Percentiles rank a stretch among this genome's conserved stretches.
These are phyloP conservation scores for Entomortierella lignicola DNA, from an alignment of 192 early-diverging fungal species.

Conservation along the genomic window DNA sequence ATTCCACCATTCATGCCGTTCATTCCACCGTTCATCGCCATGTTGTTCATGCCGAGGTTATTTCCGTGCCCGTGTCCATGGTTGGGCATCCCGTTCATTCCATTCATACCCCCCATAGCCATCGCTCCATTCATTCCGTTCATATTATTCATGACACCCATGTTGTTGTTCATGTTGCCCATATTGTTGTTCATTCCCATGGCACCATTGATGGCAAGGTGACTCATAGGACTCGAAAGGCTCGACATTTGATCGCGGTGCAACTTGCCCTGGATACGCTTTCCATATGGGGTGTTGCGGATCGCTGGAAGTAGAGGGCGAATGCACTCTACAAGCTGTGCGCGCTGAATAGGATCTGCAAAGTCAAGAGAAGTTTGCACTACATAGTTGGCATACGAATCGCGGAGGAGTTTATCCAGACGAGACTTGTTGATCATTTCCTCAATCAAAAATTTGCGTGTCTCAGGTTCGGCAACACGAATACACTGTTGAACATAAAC, in stretches of 20 bases:
- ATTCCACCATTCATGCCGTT: slow-evolving; percentile 19
- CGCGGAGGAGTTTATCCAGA: slow-evolving; percentile 84
- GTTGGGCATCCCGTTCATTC: slow-evolving; percentile 33
- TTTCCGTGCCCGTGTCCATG: slow-evolving; percentile 8
- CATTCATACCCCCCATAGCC: slow-evolving; percentile 15
- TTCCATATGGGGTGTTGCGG: slow-evolving; percentile 89
- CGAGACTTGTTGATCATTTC: slow-evolving; percentile 79
- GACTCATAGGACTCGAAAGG: slow-evolving; percentile 34
- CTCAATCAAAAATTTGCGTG: slow-evolving; percentile 75
- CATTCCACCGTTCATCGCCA: slow-evolving; percentile 21
- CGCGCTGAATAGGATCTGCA: slow-evolving; percentile 77
- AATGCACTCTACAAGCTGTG: slow-evolving; percentile 82
- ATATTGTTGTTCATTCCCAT: slow-evolving; percentile 34
- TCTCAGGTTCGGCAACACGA: slow-evolving; percentile 77
- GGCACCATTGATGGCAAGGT: slow-evolving; percentile 34
- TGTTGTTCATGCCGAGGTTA: slow-evolving; percentile 17
- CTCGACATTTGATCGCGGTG: slow-evolving; percentile 65
- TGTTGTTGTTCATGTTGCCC: slow-evolving; percentile 44
- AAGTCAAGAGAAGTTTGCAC: slow-evolving; percentile 90
- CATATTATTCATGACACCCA: slow-evolving; percentile 41
- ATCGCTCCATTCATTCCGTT: slow-evolving; percentile 24
- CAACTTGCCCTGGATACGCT: slow-evolving; percentile 87
- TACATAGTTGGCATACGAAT: slow-evolving; percentile 92
- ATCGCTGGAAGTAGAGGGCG: slow-evolving; percentile 82
- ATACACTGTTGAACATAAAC: slow-evolving; percentile 70